Base-by-base conservation (phyloP, 148 eudicot genomes). In the Rhododendron mucronatum region DNA sequence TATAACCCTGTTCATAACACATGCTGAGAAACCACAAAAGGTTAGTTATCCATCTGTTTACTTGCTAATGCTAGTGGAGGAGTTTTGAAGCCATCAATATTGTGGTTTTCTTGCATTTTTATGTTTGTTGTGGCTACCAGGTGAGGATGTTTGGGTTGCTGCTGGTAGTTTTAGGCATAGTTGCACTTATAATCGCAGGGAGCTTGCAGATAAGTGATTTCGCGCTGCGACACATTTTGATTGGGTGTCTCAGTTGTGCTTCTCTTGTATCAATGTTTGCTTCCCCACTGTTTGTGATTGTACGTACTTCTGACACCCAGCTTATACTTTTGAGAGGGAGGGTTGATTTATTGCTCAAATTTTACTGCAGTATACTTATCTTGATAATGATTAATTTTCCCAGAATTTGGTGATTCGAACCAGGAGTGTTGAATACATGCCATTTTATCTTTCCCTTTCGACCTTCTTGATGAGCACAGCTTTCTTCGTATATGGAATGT, bases 401-500 rank as follows among this genome's bases (percentile, higher is more conserved):
- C 91, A 96, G 98, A 93, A 91, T 83, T 83, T 96, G 92, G 98
- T 96, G 81, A 91, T 96, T 82, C 87, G 79, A 78, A 95, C 98
- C 20, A 94, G 88, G 85, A 96, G 98, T 86, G 95, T 95, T 4
- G 98, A 96, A 88, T 96, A 90, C 89, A 96, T 96, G 98, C 98
- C 98, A 18, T 96, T 96, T 88, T 94, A 91, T 89, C 96, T 96
- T 74, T 96, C 98, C 69, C 91, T 96, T 47, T 93, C 96, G 37
- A 92, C 95, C 65, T 96, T 96, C 90, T 86, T 95, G 91, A 93
- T 96, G 98, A 96, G 98, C 90, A 51, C 91, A 57, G 91, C 96
- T 37, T 96, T 96, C 91, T 91, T 91, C 37, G 75, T 88, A 51
- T 96, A 94, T 73, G 98, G 98, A 76, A 79, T 93, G 88, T 84